Base-by-base conservation (phyloP, 257 asterid species). In the Rehmannia glutinosa region DNA sequence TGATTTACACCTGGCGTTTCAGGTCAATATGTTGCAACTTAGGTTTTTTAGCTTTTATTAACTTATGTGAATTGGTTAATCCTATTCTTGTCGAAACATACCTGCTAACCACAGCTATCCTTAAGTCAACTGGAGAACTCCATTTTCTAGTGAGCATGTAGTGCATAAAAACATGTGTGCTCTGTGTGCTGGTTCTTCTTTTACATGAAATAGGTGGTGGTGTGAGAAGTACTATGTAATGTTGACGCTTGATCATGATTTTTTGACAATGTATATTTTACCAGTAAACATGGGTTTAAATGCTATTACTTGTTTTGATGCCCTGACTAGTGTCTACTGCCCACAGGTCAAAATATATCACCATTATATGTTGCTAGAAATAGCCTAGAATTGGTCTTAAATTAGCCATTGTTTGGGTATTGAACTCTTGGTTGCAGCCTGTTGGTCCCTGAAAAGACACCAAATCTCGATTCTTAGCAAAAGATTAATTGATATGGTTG, bases 1-100 rank as follows among this genome's bases (percentile, higher is more conserved):
- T 32, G 96, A 91, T 73, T 35, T 89, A 51, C 73, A 81, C 80
- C 91, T 75, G 84, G 99, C 99, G 69, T 94, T 94, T 84, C 96
- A 91, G 99, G 99, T 94, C 25, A 53, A 61, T 68, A 41, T 64
- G 17, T 59, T 63, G 49, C 23, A 28, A 74, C 74, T 35, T 68
- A 20, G 24, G 28, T 39, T 20, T 24, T 10, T 25, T 16, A 64
- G 52, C 41, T 41, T 8, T 39, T 46, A 28, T 49, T 62, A 43
- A 27, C 61, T 24, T 46, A 10, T 35, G 16, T 21, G 15, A 55
- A 19, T 17, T 62, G 30, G 27, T 43, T 58, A 11, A 6, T 64
- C 12, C 41, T 53, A 65, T 42, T 42, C 62, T 51, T 69, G 56
- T 45, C 32, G 50, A 53, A 11, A 35, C 24, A 25, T 42, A 45